Base-by-base conservation (phyloP, 1,139 yeast species). In the Zygotorulaspora mrakii region DNA sequence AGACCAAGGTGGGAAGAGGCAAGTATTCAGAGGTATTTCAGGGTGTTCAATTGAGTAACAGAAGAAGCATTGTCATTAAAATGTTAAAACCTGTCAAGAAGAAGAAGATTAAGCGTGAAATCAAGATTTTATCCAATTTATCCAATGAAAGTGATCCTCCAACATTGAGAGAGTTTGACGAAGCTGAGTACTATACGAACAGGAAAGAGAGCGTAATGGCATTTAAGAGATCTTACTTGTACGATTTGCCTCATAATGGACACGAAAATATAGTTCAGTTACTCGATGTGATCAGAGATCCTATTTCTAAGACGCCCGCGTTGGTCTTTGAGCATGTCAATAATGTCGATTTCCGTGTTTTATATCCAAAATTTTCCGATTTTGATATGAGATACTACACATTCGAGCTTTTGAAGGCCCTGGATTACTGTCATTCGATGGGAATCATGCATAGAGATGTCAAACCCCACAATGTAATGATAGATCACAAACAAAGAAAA, bases 381-480 rank as follows among this genome's bases (percentile, higher is more conserved):
- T 67, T 68, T 47, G 98, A 94, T 61, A 82, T 91, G 53, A 77
- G 94, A 50, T 89, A 68, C 67, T 94, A 94, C 67, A 88, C 91
- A 77, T 80, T 74, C 53, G 95, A 91, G 67, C 73, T 94, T 48
- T 73, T 94, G 54, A 81, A 77, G 55, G 98, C 98, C 0, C 73
- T 94, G 48, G 96, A 94, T 65, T 94, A 77, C 63, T 84, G 94
- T 34, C 99, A 94, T 66, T 86, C 96, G 5, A 87, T 86, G 87
- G 99, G 98, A 29, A 89, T 94, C 48, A 94, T 94, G 86, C 99
- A 94, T 66, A 74, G 99, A 62, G 99, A 94, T 65, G 98, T 94
- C 47, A 94, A 94, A 65, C 98, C 98, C 20, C 97, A 94, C 62
- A 94, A 94, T 60, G 94, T 94, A 34, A 91, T 94, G 96, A 94